Percentiles rank a stretch among this genome's conserved stretches.
Conservation (phyloP, 208 protist genomes). For the Balamuthia mandrillaris region DNA sequence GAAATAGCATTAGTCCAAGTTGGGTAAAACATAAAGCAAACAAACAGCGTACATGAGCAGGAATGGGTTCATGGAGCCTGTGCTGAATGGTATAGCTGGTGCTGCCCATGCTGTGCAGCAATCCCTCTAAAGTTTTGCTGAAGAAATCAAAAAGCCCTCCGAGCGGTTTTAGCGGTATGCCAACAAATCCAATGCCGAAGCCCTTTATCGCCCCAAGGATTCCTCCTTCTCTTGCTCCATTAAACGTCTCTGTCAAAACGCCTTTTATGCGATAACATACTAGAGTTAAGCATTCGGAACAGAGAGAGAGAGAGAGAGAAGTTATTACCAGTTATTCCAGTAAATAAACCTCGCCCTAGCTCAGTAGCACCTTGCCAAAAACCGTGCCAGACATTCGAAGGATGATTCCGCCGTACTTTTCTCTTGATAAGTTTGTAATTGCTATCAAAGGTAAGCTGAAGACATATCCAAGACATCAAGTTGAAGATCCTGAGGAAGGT, state of each 20-base stretch:
- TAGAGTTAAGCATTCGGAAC: neutral
- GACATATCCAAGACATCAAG: neutral
- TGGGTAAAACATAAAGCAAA: too few species aligned
- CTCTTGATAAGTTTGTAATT: neutral
- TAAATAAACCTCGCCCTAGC: neutral
- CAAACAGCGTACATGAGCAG: too few species aligned
- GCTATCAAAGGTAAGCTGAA: slow-evolving; percentile 17
- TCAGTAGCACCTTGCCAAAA: neutral
- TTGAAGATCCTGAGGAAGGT: neutral
- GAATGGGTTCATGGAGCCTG: neutral
- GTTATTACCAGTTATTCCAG: neutral
- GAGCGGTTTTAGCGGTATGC: neutral
- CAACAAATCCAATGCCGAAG: neutral
- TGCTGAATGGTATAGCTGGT: slow-evolving; percentile 7
- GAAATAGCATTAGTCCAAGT: too few species aligned
- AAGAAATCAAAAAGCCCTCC: neutral
- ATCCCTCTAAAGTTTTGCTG: neutral
- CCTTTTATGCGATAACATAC: too few species aligned
- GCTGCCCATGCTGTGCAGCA: neutral
- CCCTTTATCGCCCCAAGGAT: neutral
- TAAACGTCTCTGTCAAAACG: neutral
- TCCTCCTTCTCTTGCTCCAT: neutral
- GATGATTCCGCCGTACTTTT: neutral
- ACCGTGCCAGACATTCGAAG: neutral
- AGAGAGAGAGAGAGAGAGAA: neutral